Base-by-base conservation (phyloP, 2,329 filamentous ascomycete genomes). In the Phyllachora maydis region DNA sequence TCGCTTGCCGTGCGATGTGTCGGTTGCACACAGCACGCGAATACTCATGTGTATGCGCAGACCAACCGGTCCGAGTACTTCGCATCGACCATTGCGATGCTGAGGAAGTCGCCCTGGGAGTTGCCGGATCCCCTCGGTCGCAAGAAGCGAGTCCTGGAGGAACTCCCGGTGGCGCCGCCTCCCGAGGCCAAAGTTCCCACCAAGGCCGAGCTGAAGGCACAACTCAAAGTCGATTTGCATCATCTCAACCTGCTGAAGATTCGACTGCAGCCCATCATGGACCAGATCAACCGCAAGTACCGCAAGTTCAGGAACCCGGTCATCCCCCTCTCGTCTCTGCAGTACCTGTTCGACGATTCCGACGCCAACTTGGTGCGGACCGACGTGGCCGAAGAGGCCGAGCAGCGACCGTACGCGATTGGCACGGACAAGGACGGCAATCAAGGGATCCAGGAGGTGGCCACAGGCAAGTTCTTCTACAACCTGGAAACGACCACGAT, bases 401-500 rank as follows among this genome's bases (percentile, higher is more conserved):
- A 72, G 21, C 56, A 59, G 8, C 53, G 82, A 21, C 83, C 82
- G 1, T 95, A 67, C 40, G 77, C 83, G 38, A 69, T 82, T 29
- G 67, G 67, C 18, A 70, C 67, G 35, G 85, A 98, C 42, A 70
- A 71, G 31, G 65, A 88, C 32, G 83, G 76, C 6, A 67, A 75
- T 8, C 59, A 67, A 19, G 82, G 83, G 10, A 54, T 98, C 21
- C 57, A 68, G 18, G 77, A 95, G 33, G 69, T 66, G 4, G 60
- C 62, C 2, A 78, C 69, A 2, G 69, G 69, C 27, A 92, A 88
- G 44, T 88, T 83, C 45, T 95, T 73, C 45, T 95, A 93, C 54
- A 98, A 98, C 35, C 56, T 98, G 21, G 83, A 95, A 40, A 77
- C 85, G 8, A 74, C 74, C 4, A 85, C 76, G 1, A 93, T 98